Conservation (phyloP, 768 basidiomycete species). For the Lactarius indigo region DNA sequence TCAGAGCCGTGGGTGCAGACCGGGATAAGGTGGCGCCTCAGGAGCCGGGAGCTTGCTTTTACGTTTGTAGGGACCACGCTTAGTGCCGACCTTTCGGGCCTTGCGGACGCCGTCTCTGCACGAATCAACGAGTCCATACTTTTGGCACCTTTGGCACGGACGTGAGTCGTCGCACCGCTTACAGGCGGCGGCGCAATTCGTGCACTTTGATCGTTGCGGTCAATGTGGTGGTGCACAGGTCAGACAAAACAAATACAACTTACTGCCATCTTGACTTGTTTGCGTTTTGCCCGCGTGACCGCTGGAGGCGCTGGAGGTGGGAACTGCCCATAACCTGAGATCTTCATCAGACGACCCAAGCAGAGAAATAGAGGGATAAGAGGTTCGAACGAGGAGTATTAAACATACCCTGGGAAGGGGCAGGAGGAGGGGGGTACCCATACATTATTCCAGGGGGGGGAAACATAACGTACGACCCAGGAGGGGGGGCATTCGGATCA, state of each 20-base stretch:
- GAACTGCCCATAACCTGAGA: constrained; percentile 24
- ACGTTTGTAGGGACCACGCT: constrained; percentile 56
- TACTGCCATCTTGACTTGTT: constrained; percentile 59
- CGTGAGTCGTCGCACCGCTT: constrained; percentile 57
- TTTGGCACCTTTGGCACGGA: constrained; percentile 61
- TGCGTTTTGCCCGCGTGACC: constrained; percentile 42
- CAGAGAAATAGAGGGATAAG: neutral
- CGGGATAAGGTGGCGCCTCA: constrained; percentile 28
- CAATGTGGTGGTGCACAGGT: constrained; percentile 5
- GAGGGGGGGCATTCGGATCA: constrained; percentile 21
- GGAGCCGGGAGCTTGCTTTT: constrained; percentile 37
- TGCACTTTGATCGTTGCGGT: constrained; percentile 39
- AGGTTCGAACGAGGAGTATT: neutral
- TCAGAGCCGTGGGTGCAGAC: constrained; percentile 13
- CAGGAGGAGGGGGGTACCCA: constrained; percentile 28
- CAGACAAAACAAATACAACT: constrained; percentile 28
- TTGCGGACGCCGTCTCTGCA: constrained; percentile 61
- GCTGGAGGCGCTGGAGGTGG: constrained; percentile 30
- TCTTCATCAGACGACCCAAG: neutral
- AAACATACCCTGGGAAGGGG: constrained; percentile 22
- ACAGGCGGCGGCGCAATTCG: constrained; percentile 55
- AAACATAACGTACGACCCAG: constrained; percentile 23
- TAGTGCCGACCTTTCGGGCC: constrained; percentile 59
- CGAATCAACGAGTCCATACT: constrained; percentile 55
- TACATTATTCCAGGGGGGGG: constrained; percentile 27